phyloP scores from a whole-genome alignment of 768 basidiomycete species.

The Tulasnella sp. region DNA sequence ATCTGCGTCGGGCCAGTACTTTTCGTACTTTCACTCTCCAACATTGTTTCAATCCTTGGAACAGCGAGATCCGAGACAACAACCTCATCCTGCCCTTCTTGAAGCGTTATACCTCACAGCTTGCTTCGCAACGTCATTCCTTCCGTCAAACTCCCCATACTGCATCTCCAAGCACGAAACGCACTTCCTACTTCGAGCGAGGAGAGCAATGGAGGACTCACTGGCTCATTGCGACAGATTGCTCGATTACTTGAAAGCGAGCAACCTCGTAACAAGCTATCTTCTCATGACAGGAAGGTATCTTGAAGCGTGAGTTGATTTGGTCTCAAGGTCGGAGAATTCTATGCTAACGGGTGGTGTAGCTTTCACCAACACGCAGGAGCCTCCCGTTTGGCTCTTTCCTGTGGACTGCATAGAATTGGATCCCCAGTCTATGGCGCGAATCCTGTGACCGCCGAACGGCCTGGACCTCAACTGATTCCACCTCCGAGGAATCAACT shows the following conservation, averaged over 20 bases:
- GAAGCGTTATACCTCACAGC: conserved; percentile 35
- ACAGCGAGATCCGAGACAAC: not conserved
- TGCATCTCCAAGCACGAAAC: conserved; percentile 30
- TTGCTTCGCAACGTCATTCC: conserved; percentile 26
- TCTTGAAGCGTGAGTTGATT: conserved; percentile 28
- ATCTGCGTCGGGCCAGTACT: not conserved
- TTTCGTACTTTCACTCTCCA: conserved; percentile 8
- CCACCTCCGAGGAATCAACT: conserved; percentile 8
- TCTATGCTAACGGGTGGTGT: too few relatives aligned
- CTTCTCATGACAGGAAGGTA: conserved; percentile 27
- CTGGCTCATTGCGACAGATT: conserved; percentile 32
- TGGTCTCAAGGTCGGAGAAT: too few relatives aligned
- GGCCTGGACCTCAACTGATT: not conserved
- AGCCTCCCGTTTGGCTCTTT: conserved; percentile 70
- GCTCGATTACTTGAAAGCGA: conserved; percentile 10
- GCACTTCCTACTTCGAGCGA: conserved; percentile 27
- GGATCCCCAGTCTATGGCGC: not conserved
- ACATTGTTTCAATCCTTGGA: conserved; percentile 8
- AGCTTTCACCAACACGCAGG: conserved; percentile 52
- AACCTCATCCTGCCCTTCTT: conserved; percentile 32
- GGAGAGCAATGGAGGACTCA: conserved; percentile 27
- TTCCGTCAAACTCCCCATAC: conserved; percentile 1
- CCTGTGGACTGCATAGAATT: conserved; percentile 58
- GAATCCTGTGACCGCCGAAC: not conserved
- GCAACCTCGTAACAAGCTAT: conserved; percentile 12